Evolutionary conservation across 495 filamentous ascomycete genomes (phyloP).

Genomic region (Baudoinia panamericana): DNA sequence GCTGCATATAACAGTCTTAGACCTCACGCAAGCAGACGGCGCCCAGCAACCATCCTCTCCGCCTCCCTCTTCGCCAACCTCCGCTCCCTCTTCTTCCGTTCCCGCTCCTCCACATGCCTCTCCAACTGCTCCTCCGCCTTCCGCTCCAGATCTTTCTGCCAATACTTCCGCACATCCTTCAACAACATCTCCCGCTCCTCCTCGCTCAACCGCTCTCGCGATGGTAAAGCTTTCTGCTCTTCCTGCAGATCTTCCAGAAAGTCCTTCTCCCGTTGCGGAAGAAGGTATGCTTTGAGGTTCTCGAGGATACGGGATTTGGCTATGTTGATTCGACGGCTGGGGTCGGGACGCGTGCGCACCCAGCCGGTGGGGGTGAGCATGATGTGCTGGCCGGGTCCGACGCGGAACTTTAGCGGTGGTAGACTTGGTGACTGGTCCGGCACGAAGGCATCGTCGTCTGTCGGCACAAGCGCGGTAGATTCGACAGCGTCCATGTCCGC

Average conservation of each 20-base stretch:
- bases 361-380: constrained; percentile 13
- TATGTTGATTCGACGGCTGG: neutral
- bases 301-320: neutral
- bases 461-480: too few relatives aligned
- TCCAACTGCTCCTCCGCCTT: neutral
- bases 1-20: too few relatives aligned
- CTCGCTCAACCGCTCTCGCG: neutral
- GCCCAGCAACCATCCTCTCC: neutral
- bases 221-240: neutral
- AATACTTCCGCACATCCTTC: neutral
- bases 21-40: too few relatives aligned
- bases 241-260: neutral
- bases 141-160: neutral
- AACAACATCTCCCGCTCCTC: neutral
- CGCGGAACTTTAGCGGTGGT: constrained; percentile 16
- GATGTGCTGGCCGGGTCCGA: constrained; percentile 13
- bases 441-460: constrained; percentile 13
- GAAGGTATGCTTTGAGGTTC: neutral
- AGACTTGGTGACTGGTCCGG: constrained; percentile 6
- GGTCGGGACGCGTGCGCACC: constrained; percentile 9
- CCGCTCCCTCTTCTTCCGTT: constrained; percentile 1
- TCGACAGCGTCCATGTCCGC: constrained; percentile 2
- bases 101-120: neutral
- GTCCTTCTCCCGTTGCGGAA: neutral
- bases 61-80: neutral